Evolutionary conservation across 768 basidiomycete species (phyloP).

Genomic region (Suillus luteus): DNA sequence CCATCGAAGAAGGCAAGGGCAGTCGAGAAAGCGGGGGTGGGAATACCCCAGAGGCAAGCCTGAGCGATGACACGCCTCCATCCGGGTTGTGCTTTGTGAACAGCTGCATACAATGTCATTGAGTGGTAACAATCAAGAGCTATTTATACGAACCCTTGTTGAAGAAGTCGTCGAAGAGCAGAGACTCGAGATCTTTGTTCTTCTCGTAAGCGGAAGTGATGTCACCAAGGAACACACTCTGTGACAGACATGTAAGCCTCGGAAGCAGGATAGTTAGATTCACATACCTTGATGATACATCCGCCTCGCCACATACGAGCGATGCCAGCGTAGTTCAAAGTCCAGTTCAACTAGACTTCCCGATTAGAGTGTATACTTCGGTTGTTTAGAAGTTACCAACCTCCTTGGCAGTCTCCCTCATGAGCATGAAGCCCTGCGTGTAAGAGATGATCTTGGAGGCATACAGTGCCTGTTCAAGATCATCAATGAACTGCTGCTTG

Average conservation of each 20-base stretch:
- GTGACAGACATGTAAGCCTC: slow-evolving; percentile 16
- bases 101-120: slow-evolving; percentile 48
- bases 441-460: slow-evolving; percentile 99
- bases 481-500: slow-evolving; percentile 98
- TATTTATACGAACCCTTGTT: slow-evolving; percentile 64
- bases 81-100: slow-evolving; percentile 93
- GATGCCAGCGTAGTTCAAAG: slow-evolving; percentile 96
- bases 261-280: slow-evolving; percentile 21
- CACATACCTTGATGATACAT: slow-evolving; percentile 91
- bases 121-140: slow-evolving; percentile 10
- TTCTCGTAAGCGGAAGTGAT: slow-evolving; percentile 91
- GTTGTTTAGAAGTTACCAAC: slow-evolving; percentile 35
- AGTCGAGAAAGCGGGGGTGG: slow-evolving; percentile 96
- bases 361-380: slow-evolving; percentile 12
- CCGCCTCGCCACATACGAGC: slow-evolving; percentile 99
- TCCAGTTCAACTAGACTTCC: slow-evolving; percentile 65
- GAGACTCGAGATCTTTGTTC: slow-evolving; percentile 80
- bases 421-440: slow-evolving; percentile 99
- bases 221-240: slow-evolving; percentile 93
- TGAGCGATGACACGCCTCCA: slow-evolving; percentile 98
- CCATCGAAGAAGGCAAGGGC: slow-evolving; percentile 99
- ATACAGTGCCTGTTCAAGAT: slow-evolving; percentile 98
- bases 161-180: slow-evolving; percentile 97
- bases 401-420: slow-evolving; percentile 97
- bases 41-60: slow-evolving; percentile 96